Percentiles rank a stretch among this genome's conserved stretches.
These are phyloP conservation scores for Noccaea caerulescens DNA, from an alignment of 345 rosid genomes.

Conservation along the genomic window DNA sequence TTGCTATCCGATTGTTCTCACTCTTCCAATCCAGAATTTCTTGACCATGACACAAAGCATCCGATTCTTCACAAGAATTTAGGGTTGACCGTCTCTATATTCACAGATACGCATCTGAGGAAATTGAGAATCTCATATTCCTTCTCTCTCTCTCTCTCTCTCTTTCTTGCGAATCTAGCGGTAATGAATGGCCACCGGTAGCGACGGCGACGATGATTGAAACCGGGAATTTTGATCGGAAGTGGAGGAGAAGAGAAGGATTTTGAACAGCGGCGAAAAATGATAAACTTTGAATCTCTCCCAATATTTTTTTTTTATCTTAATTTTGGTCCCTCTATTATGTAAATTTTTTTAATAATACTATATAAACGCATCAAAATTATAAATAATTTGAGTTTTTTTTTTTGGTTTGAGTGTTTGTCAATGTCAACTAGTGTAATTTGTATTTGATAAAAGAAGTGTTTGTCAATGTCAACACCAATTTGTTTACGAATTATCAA, in stretches of 20 bases:
- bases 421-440: too few species aligned
- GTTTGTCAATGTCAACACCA: too few species aligned
- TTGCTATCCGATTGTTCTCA: not conserved
- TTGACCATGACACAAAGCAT: constrained; percentile 33
- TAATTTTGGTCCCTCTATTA: constrained; percentile 15
- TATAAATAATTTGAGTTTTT: too few species aligned
- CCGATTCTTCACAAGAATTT: constrained; percentile 22
- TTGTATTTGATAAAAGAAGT: too few species aligned
- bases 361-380: not conserved
- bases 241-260: constrained; percentile 21
- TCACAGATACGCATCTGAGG: constrained; percentile 10
- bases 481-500: too few species aligned
- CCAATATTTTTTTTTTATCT: not conserved
- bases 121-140: constrained; percentile 3
- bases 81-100: constrained; percentile 27
- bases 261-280: constrained; percentile 25
- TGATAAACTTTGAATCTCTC: constrained; percentile 19
- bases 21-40: not conserved
- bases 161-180: not conserved
- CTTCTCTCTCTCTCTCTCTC: not conserved
- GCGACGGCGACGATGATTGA: constrained; percentile 11
- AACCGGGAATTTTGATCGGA: constrained; percentile 30
- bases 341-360: not conserved
- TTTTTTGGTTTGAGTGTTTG: too few species aligned
- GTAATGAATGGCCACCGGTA: constrained; percentile 10